These are phyloP conservation scores for Hypsizygus marmoreus DNA, from an alignment of 768 basidiomycete genomes.

Conservation along the genomic window DNA sequence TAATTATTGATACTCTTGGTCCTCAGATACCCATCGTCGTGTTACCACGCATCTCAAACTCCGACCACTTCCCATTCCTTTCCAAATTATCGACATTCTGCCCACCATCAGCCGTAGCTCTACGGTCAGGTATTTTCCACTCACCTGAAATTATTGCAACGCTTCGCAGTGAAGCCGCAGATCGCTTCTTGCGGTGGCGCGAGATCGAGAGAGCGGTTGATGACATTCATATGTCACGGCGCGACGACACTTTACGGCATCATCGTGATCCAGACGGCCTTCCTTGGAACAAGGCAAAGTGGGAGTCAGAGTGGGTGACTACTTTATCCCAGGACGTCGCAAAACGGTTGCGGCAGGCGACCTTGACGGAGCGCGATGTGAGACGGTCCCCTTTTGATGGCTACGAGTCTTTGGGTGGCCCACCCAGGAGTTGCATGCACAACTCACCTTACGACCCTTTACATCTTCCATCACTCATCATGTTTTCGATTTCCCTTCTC, in stretches of 20 bases:
- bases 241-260: slow-evolving; percentile 20
- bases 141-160: slow-evolving; percentile 60
- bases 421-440: slow-evolving; percentile 7
- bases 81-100: slow-evolving; percentile 56
- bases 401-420: slow-evolving; percentile 3
- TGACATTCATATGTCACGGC: slow-evolving; percentile 35
- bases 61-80: slow-evolving; percentile 25
- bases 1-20: slow-evolving; percentile 50
- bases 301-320: slow-evolving; percentile 69
- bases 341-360: slow-evolving; percentile 43
- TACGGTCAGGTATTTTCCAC: slow-evolving; percentile 63
- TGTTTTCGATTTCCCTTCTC: slow-evolving; percentile 63
- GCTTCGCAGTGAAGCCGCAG: slow-evolving; percentile 64
- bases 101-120: slow-evolving; percentile 49
- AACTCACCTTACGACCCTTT: slow-evolving; percentile 54
- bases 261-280: slow-evolving; percentile 17
- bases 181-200: slow-evolving; percentile 72
- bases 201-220: slow-evolving; percentile 64
- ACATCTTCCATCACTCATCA: slow-evolving; percentile 62
- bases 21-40: slow-evolving; percentile 60
- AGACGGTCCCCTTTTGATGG: slow-evolving; percentile 1
- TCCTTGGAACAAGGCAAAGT: slow-evolving; percentile 61
- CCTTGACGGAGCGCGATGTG: slow-evolving; percentile 21
- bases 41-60: slow-evolving; percentile 43
- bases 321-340: slow-evolving; percentile 66